Conservation (phyloP, 768 basidiomycete species). For the Suillus decipiens region DNA sequence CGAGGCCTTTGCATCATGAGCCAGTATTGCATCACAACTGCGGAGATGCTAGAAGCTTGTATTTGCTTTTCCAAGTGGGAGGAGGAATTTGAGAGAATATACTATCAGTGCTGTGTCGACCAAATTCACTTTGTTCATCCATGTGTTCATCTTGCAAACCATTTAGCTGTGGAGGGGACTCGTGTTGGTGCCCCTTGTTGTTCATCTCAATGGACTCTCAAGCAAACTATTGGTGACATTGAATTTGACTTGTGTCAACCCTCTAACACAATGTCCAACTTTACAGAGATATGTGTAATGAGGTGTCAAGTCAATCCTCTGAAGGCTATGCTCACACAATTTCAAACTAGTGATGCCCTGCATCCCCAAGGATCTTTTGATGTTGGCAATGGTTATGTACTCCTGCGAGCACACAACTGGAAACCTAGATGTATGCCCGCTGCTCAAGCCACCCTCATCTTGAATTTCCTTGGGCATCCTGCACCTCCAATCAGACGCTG, state of each 20-base stretch:
- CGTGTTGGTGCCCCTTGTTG: neutral
- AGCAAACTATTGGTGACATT: neutral
- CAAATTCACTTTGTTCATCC: conserved; percentile 30
- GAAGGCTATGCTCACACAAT: conserved; percentile 15
- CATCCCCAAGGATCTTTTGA: neutral
- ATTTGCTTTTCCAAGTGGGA: conserved; percentile 21
- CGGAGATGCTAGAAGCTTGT: neutral
- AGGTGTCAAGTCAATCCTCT: conserved; percentile 22
- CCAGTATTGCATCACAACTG: conserved; percentile 20
- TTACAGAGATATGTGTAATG: conserved; percentile 19
- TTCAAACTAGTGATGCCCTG: conserved; percentile 4
- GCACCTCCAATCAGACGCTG: conserved; percentile 11
- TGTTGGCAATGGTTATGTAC: neutral
- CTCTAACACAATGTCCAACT: conserved; percentile 29
- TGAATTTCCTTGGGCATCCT: neutral
- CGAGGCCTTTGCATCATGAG: conserved; percentile 24
- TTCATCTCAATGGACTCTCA: neutral
- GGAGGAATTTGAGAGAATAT: conserved; percentile 30
- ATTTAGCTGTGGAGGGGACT: neutral
- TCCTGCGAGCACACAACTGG: neutral
- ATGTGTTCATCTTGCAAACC: conserved; percentile 16
- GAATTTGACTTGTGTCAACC: conserved; percentile 13
- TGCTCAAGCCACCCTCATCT: neutral
- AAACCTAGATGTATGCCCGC: too few species aligned
- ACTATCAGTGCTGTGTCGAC: conserved; percentile 22